Conservation (phyloP, 495 filamentous ascomycete genomes). For the Eremomyces bilateralis region DNA sequence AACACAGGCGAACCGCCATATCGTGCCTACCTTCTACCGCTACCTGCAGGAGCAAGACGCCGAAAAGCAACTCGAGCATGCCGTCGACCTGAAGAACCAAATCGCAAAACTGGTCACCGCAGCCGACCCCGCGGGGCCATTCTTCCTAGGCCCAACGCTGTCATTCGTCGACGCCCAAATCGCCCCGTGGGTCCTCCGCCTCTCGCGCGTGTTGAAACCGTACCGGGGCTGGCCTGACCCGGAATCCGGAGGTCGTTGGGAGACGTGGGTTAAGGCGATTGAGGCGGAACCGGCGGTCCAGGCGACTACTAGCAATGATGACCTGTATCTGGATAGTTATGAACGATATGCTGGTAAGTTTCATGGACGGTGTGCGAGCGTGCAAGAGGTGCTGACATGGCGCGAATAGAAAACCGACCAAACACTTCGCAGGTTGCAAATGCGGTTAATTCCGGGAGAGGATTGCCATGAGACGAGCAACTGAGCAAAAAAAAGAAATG, state of each 20-base stretch:
- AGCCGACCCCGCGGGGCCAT: constrained; percentile 49
- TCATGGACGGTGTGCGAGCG: background rate
- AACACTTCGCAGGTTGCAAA: constrained; percentile 5
- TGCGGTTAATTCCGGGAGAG: constrained; percentile 6
- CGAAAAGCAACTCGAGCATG: constrained; percentile 37
- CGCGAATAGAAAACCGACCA: constrained; percentile 4
- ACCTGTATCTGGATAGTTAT: constrained; percentile 56
- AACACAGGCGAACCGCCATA: constrained; percentile 71
- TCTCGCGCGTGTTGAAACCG: constrained; percentile 52
- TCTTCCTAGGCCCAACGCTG: constrained; percentile 52
- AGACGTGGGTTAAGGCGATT: constrained; percentile 60
- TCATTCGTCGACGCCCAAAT: constrained; percentile 73
- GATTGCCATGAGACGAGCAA: constrained; percentile 7
- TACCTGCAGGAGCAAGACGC: constrained; percentile 51
- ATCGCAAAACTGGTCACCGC: constrained; percentile 54
- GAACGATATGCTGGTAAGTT: constrained; percentile 37
- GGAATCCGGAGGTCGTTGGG: constrained; percentile 46
- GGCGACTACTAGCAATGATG: constrained; percentile 53
- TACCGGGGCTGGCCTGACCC: constrained; percentile 65
- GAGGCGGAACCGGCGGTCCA: constrained; percentile 51
- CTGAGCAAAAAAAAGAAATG: no score
- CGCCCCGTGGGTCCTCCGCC: constrained; percentile 68
- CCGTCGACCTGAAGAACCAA: constrained; percentile 42
- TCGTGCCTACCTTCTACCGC: constrained; percentile 65
- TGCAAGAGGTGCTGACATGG: background rate